Conservation (phyloP, 495 filamentous ascomycete genomes). For the Xylaria acuta region DNA sequence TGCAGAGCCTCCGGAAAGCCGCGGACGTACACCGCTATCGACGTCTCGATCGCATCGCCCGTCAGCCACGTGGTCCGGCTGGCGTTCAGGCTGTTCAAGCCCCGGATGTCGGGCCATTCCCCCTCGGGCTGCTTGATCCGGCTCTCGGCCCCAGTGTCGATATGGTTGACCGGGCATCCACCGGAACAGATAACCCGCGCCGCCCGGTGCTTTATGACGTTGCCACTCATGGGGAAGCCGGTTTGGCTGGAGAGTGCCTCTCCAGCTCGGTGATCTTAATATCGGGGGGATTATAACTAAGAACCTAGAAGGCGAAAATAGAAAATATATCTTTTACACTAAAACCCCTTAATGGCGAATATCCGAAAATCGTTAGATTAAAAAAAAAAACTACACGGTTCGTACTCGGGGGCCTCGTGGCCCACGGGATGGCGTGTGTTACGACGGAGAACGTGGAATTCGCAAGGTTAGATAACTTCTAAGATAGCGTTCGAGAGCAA, state of each 20-base stretch:
- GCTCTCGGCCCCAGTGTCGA: slow-evolving; percentile 5
- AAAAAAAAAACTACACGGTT: neutral
- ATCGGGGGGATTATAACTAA: neutral
- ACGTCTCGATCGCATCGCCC: slow-evolving; percentile 30
- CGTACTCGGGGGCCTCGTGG: neutral
- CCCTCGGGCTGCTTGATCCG: neutral
- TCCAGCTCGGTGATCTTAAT: slow-evolving; percentile 7
- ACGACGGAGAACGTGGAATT: neutral
- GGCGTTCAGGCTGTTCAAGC: slow-evolving; percentile 31
- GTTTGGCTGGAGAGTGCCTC: neutral
- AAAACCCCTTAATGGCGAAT: neutral
- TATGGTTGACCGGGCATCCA: slow-evolving; percentile 27
- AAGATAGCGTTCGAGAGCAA: neutral
- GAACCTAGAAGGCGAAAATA: too few relatives aligned
- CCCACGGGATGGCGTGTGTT: neutral
- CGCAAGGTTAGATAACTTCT: neutral
- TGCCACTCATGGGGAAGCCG: slow-evolving; percentile 5
- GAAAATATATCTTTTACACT: neutral
- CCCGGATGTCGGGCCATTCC: slow-evolving; percentile 33
- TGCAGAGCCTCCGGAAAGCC: slow-evolving; percentile 19
- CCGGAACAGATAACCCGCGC: slow-evolving; percentile 15
- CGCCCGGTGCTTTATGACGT: neutral
- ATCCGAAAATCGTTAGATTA: neutral
- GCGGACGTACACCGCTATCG: slow-evolving; percentile 21
- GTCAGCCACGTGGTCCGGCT: slow-evolving; percentile 27